Evolutionary conservation across 2,329 filamentous ascomycete genomes (phyloP), one percentile per base, ranked within the genome.

Genomic region (Xylariaceae sp.): DNA sequence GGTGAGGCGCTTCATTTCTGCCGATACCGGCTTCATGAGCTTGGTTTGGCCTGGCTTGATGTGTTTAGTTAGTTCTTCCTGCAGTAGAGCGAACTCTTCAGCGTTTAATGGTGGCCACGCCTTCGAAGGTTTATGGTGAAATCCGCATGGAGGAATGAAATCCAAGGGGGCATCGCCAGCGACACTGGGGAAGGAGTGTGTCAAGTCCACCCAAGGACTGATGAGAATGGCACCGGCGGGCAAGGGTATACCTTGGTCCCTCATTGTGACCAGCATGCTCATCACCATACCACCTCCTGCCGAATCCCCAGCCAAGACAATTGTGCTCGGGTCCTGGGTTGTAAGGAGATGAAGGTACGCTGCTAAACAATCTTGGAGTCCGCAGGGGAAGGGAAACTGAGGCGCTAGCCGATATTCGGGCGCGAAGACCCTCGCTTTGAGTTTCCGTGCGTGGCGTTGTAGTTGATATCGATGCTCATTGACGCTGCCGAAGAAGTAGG

Each of bases 381-480:
- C 92, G 68, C 95, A 98, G 0, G 95, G 95, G 62, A 99, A 99
- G 0, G 95, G 95, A 57, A 93, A 99, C 71, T 98, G 93, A 2
- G 93, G 95, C 5, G 95, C 85, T 26, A 99, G 81, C 41, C 95
- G 86, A 73, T 98, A 99, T 59, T 86, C 81, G 4, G 93, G 89
- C 20, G 93, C 92, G 72, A 98, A 86, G 7, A 97, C 89, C 52
- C 92, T 83, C 18, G 92, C 93, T 73, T 95, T 92, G 58, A 99
- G 81, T 75, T 98, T 98, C 51, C 95, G 84, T 23, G 95, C 95
- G 80, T 98, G 93, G 47, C 93, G 84, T 74, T 99, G 95, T 81
- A 99, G 87, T 79, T 98, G 93, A 75, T 98, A 98, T n/a, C 95
- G 87, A 77, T 98, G 95, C 73, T 96, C 93, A 70, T 97, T 93